These are phyloP conservation scores for Boletus subcaerulescens DNA, from an alignment of 768 basidiomycete species.

Conservation along the genomic window DNA sequence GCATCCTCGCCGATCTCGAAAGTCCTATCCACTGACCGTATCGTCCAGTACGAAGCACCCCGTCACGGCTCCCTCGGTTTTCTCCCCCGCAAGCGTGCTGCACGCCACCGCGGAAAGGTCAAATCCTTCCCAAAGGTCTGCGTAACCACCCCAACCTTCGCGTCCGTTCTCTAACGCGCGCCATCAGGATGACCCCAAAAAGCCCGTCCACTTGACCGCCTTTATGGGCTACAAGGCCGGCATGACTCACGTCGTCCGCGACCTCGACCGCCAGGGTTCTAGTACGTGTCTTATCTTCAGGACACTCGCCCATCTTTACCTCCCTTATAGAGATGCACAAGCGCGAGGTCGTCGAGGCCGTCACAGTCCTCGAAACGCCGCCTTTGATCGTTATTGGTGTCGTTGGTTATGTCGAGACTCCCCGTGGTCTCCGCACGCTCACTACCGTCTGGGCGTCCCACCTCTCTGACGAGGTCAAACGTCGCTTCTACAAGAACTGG, in stretches of 20 bases:
- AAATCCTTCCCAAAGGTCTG: conserved; percentile 98
- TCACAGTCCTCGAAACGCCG: conserved; percentile 93
- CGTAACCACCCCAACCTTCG: not conserved
- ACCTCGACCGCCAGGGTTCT: conserved; percentile 98
- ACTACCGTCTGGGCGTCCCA: conserved; percentile 99
- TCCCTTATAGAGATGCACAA: conserved; percentile 92
- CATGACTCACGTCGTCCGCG: conserved; percentile 99
- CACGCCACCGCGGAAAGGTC: conserved; percentile 97
- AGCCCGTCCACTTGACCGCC: conserved; percentile 97
- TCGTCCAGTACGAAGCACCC: conserved; percentile 88
- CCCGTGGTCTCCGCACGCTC: conserved; percentile 96
- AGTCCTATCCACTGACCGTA: conserved; percentile 16
- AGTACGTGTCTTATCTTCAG: conserved; percentile 56
- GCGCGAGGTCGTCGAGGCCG: conserved; percentile 98
- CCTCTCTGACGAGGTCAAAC: conserved; percentile 95
- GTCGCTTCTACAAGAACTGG: conserved; percentile 99
- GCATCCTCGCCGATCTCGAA: conserved; percentile 22
- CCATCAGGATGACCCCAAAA: conserved; percentile 95
- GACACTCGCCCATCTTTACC: not conserved
- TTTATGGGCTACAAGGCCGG: conserved; percentile 99
- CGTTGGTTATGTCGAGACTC: conserved; percentile 99
- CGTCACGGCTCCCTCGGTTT: conserved; percentile 98
- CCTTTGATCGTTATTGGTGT: conserved; percentile 96
- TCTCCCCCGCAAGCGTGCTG: conserved; percentile 94
- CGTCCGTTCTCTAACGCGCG: conserved; percentile 3